Percentiles rank a stretch among this genome's conserved stretches.
phyloP scores from a whole-genome alignment of 2,329 filamentous ascomycete genomes.

The Scortechinia acanthostroma region DNA sequence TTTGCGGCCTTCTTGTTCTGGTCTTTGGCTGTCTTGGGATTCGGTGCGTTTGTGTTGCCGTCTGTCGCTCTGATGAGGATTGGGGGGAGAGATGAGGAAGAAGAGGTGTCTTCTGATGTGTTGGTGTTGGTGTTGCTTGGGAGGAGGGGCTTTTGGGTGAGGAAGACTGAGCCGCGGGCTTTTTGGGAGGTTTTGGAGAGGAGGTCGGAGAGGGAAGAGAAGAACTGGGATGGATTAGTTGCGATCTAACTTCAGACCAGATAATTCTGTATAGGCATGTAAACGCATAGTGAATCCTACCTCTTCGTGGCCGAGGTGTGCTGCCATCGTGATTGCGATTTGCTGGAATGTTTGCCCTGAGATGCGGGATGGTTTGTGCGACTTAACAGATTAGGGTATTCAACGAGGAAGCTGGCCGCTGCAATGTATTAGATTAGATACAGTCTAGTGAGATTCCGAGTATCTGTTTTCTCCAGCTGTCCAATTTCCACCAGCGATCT shows the following conservation, averaged over 20 bases:
- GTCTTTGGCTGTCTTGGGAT: constrained; percentile 16
- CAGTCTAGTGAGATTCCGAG: no score
- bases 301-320: constrained; percentile 34
- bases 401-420: no score
- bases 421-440: no score
- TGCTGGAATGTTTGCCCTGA: no score
- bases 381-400: no score
- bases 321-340: not conserved
- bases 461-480: no score
- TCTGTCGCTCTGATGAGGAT: constrained; percentile 58
- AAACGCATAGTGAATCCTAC: constrained; percentile 13
- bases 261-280: no score
- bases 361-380: no score
- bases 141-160: constrained; percentile 35
- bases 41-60: constrained; percentile 31
- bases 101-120: no score
- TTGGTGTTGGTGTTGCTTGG: constrained; percentile 5
- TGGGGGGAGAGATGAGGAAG: constrained; percentile 32
- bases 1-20: constrained; percentile 24
- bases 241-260: no score
- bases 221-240: constrained; percentile 35
- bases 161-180: constrained; percentile 40
- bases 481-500: no score
- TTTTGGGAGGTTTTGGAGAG: constrained; percentile 37
- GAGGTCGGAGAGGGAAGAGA: constrained; percentile 34